A percentile compares a stretch with the other conserved stretches of the same genome.
Evolutionary conservation across 306 rosid species (phyloP).

Genomic region (Quercus bicolor): DNA sequence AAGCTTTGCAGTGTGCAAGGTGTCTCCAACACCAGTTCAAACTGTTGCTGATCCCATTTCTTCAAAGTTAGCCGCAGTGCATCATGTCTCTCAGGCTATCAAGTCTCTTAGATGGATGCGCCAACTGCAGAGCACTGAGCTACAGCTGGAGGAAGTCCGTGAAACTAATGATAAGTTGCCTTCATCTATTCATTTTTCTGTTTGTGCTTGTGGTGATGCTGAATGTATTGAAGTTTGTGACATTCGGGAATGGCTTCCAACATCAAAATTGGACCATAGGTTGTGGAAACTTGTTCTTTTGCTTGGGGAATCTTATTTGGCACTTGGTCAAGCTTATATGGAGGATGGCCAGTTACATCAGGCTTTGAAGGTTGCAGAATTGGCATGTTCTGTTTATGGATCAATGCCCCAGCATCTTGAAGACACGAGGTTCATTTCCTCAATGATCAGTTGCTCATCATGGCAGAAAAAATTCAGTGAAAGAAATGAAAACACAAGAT

Average conservation of each 20-base stretch:
- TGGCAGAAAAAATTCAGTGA: constrained; percentile 34
- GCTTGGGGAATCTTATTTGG: constrained; percentile 96
- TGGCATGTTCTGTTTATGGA: constrained; percentile 91
- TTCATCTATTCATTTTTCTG: constrained; percentile 53
- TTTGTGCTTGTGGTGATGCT: constrained; percentile 95
- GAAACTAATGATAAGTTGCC: constrained; percentile 44
- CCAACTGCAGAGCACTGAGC: constrained; percentile 72
- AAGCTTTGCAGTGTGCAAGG: constrained; percentile 38
- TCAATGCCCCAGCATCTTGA: constrained; percentile 95
- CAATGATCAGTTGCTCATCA: constrained; percentile 60
- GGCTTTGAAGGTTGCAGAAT: constrained; percentile 80
- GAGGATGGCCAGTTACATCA: constrained; percentile 80
- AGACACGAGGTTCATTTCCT: constrained; percentile 80
- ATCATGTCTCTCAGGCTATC: constrained; percentile 97
- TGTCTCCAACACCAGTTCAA: constrained; percentile 65
- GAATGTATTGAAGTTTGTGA: constrained; percentile 98
- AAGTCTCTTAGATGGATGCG: constrained; percentile 96
- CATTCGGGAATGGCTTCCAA: constrained; percentile 95
- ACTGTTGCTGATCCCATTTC: constrained; percentile 92
- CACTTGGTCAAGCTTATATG: constrained; percentile 83
- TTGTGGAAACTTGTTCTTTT: constrained; percentile 94
- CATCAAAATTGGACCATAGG: constrained; percentile 79
- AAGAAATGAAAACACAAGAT: constrained; percentile 35
- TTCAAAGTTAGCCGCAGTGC: constrained; percentile 88
- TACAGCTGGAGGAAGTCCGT: constrained; percentile 44